phyloP scores from a whole-genome alignment of 371 early-diverging fungal genomes.

The Cladochytrium tenue region DNA sequence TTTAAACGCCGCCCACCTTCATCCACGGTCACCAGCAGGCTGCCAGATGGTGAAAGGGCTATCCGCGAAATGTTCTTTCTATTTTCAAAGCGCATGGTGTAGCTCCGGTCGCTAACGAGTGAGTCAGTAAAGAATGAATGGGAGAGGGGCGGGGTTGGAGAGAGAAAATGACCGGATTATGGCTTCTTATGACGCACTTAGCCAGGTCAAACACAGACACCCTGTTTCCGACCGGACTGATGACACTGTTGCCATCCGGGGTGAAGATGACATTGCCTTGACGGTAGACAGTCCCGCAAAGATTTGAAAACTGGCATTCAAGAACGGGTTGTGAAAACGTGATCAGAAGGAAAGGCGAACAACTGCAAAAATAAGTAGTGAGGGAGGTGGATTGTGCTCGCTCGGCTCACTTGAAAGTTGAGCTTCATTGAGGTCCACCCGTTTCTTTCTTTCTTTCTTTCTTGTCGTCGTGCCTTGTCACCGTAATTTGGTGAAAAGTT shows the following conservation, averaged over 20 bases:
- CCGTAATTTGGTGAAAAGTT: too few species aligned
- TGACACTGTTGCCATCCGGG: constrained; percentile 89
- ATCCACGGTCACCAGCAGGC: constrained; percentile 85
- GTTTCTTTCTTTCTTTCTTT: constrained; percentile 1
- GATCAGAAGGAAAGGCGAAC: too few species aligned
- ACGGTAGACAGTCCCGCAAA: constrained; percentile 87
- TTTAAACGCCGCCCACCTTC: constrained; percentile 60
- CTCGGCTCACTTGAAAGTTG: constrained; percentile 4
- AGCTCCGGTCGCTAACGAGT: constrained; percentile 75
- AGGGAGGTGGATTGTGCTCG: background rate
- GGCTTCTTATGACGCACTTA: constrained; percentile 58
- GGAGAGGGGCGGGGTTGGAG: background rate
- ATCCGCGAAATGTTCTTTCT: constrained; percentile 83
- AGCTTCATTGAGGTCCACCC: constrained; percentile 15
- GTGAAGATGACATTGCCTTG: constrained; percentile 93
- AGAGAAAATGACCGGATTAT: background rate
- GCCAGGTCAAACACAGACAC: constrained; percentile 93
- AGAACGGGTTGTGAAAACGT: too few species aligned
- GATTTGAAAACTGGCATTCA: constrained; percentile 20
- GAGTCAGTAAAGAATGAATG: background rate
- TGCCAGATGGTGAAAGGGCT: constrained; percentile 87
- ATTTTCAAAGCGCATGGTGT: constrained; percentile 91
- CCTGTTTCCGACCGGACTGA: constrained; percentile 95
- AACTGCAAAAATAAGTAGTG: background rate
- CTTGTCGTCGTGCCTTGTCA: too few species aligned